Evolutionary conservation across 805 yeast species (phyloP), one percentile per base, ranked within the genome.

Genomic region (Wickerhamia fluorescens): DNA sequence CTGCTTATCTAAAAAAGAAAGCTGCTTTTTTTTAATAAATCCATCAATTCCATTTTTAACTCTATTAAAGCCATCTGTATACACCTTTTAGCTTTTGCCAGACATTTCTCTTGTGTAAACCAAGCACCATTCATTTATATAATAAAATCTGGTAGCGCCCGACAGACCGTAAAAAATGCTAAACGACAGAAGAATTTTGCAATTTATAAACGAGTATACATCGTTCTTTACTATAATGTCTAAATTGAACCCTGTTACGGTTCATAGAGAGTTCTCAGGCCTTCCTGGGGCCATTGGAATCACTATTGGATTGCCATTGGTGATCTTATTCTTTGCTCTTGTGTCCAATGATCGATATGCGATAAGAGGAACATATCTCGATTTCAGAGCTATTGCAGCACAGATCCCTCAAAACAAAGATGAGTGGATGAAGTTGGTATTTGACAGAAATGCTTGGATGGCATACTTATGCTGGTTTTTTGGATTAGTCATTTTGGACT

Each of bases 201-300:
- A n/a, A n/a, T n/a, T n/a, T n/a, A n/a, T n/a, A n/a, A n/a, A n/a
- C n/a, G n/a, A n/a, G n/a, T n/a, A n/a, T n/a, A n/a, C n/a, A n/a
- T n/a, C n/a, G n/a, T n/a, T n/a, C n/a, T n/a, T n/a, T n/a, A n/a
- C n/a, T n/a, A n/a, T n/a, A n/a, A n/a, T n/a, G n/a, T n/a, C n/a
- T n/a, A n/a, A n/a, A n/a, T 20, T 79, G 38, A 89, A 89, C 47
- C 96, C 96, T 4, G 52, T 47, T 26, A 85, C 96, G 1, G 61
- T 55, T 4, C 72, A 76, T 26, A 61, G 63, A 35, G 97, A 89
- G 53, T 89, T 89, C 53, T 68, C 71, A 18, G 98, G 98, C 0
- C 54, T 69, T 4, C 52, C 71, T 1, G 98, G 98, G 4, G 86
- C 92, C 0, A 24, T 74, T 2, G 68, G 64, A 4, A 71, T 89